Base-by-base conservation (phyloP, 805 yeast species). In the Cyberlindnera japonica region DNA sequence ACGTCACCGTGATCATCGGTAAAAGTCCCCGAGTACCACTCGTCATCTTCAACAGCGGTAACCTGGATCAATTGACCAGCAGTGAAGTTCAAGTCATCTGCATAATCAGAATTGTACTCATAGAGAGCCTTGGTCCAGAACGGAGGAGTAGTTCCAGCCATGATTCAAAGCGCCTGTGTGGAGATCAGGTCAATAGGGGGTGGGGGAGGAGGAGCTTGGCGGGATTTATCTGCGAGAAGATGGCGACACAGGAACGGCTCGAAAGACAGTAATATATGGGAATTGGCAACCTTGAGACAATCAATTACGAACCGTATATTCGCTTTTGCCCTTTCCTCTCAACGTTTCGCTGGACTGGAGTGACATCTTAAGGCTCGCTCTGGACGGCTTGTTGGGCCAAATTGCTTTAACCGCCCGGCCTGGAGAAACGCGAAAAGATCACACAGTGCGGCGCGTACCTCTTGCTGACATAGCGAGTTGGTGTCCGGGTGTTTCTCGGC, bases 11-110 rank as follows among this genome's bases (percentile, higher is more conserved):
- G 30, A 1, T 43, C 26, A 44, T 66, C 74, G 3, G 53, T 55
- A 52, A 74, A 83, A 5, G 70, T 65, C 3, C 99, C 99, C 28
- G 74, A 68, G 57, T 77, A 83, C 98, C 98, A 93, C 48, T 90
- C 96, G 6, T 81, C 95, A 60, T 91, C 97, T 51, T 88, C 96
- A 38, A 86, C 70, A 27, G 76, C 78, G 5, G 81, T 78, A 20
- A 91, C 96, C 4, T 79, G 75, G 49, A 91, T 81, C 21, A 74
- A 49, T 58, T 84, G 88, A 16, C 84, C 90, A 5, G 68, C 75
- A 0, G 61, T 59, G 52, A 91, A 90, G 24, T 74, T 69, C 57
- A 91, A 72, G 60, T 91, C 99, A 59, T 93, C 98, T 21, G 80
- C 87, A 48, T 78, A 87, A 38, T 81, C 87, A 4, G 83, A 75